Evolutionary conservation across 2,329 filamentous ascomycete species (phyloP), one percentile per base, ranked within the genome.

Genomic region (Cordyceps javanica): DNA sequence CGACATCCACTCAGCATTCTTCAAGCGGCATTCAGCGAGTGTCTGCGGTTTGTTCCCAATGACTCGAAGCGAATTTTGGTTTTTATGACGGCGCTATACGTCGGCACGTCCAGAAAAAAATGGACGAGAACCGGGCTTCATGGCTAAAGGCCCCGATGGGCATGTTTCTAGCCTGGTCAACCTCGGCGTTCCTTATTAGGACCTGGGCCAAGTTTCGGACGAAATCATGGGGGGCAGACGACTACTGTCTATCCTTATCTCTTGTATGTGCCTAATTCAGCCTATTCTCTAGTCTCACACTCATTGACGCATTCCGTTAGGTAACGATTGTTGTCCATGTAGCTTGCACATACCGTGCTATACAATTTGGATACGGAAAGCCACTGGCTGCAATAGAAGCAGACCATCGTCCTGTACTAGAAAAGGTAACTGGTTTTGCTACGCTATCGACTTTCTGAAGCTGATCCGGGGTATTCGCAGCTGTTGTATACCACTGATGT

Each of bases 131-230:
- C 38, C 56, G 56, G 21, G 58, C 46, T 21, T 49, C 56, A 13
- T 62, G 59, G 60, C 49, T 62, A 14, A 59, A 19, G 26, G 60
- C 49, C 21, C 55, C 60, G 14, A 60, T 55, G 56, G 60, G 59
- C 42, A 48, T 62, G 23, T 59, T 62, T 28, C 26, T 62, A n/a
- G 53, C 59, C 1, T 62, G 60, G 60, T 60, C 60, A 16, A 32
- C 45, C 2, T 36, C 58, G 41, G 46, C 50, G 16, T 62, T 60
- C 42, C 46, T 41, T 5, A 50, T 60, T 5, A 54, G 60, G 14
- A 41, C 42, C n/a, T 62, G 60, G 60, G 57, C 60, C 21, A 62
- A 60, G 49, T 14, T 58, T 23, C 42, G 56, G 7, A 55, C 56
- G 5, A 62, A 62, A 41, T 57, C 48, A 23, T 62, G 59, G 59